Percentiles rank a stretch among this genome's conserved stretches.
phyloP scores from a whole-genome alignment of 1,139 yeast genomes.

The Geotrichum bryndzae region DNA sequence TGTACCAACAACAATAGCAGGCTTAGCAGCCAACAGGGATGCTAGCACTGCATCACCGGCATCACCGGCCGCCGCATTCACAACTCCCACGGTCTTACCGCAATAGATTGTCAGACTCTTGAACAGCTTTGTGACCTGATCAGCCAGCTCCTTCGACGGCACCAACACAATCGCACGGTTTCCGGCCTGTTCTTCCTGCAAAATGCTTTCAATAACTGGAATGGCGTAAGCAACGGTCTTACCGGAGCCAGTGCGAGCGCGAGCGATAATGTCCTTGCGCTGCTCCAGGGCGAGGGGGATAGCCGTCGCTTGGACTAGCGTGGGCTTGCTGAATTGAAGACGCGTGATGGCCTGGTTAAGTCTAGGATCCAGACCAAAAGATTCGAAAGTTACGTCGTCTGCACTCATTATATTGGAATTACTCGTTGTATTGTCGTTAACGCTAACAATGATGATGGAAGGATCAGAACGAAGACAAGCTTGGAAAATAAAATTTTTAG shows the following conservation, averaged over 20 bases:
- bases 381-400: constrained; percentile 22
- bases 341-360: constrained; percentile 69
- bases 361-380: constrained; percentile 60
- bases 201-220: constrained; percentile 67
- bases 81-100: constrained; percentile 55
- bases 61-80: constrained; percentile 63
- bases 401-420: neutral
- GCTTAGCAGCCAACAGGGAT: constrained; percentile 61
- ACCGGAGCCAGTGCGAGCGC: constrained; percentile 88
- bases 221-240: constrained; percentile 80
- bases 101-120: constrained; percentile 66
- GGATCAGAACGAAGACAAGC: neutral
- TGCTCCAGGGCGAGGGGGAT: constrained; percentile 86
- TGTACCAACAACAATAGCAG: constrained; percentile 80
- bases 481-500: constrained; percentile 1
- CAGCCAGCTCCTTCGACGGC: constrained; percentile 80
- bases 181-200: constrained; percentile 35
- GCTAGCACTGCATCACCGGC: constrained; percentile 66
- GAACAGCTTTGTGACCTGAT: constrained; percentile 70
- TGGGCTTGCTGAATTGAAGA: constrained; percentile 77
- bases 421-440: neutral
- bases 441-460: neutral
- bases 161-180: constrained; percentile 56
- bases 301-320: constrained; percentile 85
- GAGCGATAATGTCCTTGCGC: constrained; percentile 78